A percentile compares a stretch with the other conserved stretches of the same genome.
Conservation (phyloP, 2,329 filamentous ascomycete species). For the Aspergillus glaucus region DNA sequence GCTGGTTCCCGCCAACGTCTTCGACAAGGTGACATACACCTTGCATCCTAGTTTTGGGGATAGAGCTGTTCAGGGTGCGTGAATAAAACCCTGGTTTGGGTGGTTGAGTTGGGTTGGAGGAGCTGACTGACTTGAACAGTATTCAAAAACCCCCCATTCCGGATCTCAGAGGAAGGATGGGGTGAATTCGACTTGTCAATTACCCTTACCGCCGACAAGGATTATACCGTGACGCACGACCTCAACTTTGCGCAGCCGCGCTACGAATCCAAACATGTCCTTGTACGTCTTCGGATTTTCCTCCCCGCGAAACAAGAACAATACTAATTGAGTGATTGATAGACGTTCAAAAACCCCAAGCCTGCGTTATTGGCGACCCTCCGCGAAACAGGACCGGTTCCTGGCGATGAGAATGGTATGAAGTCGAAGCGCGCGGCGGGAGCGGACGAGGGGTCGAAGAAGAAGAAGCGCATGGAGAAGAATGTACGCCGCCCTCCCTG, state of each 20-base stretch:
- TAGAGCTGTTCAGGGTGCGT: conserved; percentile 70
- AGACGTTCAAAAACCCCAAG: conserved; percentile 88
- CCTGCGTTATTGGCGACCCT: conserved; percentile 73
- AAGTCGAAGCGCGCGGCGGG: conserved; percentile 56
- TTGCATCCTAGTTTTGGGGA: conserved; percentile 91
- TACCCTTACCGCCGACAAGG: conserved; percentile 78
- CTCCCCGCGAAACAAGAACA: background rate
- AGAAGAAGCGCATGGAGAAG: conserved; percentile 65
- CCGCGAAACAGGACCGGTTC: conserved; percentile 78
- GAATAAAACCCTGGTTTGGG: background rate
- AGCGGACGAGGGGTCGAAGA: conserved; percentile 61
- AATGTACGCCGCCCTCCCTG: conserved; percentile 36
- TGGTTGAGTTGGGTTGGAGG: background rate
- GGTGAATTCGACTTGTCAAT: conserved; percentile 97
- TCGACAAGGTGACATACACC: conserved; percentile 88
- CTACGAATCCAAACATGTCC: conserved; percentile 75
- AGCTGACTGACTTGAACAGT: conserved; percentile 41
- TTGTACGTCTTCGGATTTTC: conserved; percentile 44
- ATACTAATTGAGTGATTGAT: conserved; percentile 3
- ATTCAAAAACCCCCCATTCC: conserved; percentile 79
- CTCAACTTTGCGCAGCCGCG: conserved; percentile 77
- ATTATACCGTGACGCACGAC: conserved; percentile 75
- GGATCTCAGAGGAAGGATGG: conserved; percentile 91
- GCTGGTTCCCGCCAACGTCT: conserved; percentile 73
- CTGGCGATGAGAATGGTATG: conserved; percentile 60